Base-by-base conservation (phyloP, 179 eudicot species). In the Actinidia chinensis region DNA sequence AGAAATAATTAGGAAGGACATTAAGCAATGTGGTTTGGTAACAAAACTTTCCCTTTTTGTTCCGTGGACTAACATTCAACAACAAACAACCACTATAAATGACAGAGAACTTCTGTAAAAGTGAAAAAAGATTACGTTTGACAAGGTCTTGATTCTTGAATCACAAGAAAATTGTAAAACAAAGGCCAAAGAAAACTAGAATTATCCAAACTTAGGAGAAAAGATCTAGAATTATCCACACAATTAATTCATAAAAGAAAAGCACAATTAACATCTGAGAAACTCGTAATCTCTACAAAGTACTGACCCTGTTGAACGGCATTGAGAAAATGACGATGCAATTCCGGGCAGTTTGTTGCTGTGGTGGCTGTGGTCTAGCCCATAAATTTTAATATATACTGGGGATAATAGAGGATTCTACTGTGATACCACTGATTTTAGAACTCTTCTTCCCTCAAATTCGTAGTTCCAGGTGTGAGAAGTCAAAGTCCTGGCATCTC, bases 321-420 rank as follows among this genome's bases (percentile, higher is more conserved):
- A 78, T 83, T 82, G 20, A 92, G 85, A 67, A 92, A 92, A 73
- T 83, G 74, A 52, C 93, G 87, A 71, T 92, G 97, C 88, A 92
- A 75, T 60, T 92, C 97, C 0, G 90, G 87, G 4, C 28, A 74
- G 83, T 66, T 70, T 80, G 81, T 67, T 81, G 91, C 81, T 80
- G 84, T 0, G 69, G 61, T 18, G 71, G 76, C 42, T 68, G 67
- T 46, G 60, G 78, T 4, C 73, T 78, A 42, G 58, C 51, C 71
- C 78, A 75, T 48, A 60, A 44, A 82, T 73, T 79, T 28, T 84
- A 71, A 17, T 81, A 86, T 9, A 71, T 78, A 73, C 40, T 66
- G 5, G 85, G 68, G 25, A 68, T 50, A 69, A 84, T 65, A 75
- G 73, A 78, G 43, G 91, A 65, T 48, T 11, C 56, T 52, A 4